Base-by-base conservation (phyloP, 2,329 filamentous ascomycete species). In the Clarireedia homoeocarpa region DNA sequence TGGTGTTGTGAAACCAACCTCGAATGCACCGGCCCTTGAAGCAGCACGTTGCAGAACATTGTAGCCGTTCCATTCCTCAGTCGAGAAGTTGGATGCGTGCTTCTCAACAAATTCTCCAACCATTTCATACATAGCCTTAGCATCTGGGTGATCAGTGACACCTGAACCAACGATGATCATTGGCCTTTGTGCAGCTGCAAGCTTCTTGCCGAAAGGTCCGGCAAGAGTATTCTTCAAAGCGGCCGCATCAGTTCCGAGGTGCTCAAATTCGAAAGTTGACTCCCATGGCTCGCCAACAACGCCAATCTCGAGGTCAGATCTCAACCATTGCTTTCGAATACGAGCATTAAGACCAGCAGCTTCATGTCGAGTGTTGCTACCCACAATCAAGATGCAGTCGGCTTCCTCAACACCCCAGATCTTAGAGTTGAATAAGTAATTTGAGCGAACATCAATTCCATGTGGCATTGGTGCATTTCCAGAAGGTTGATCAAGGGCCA, bases 141-240 rank as follows among this genome's bases (percentile, higher is more conserved):
- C 88, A 69, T 97, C 94, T 27, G 82, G 73, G 73, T 96, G 91
- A 72, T 99, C 94, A 34, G 89, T 90, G 58, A 94, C 89, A 67
- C 86, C 90, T 64, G 91, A 96, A 62, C 94, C 94, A 56, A 97
- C 85, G 59, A 99, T 86, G 68, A 99, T 96, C 91, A 99, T 96
- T 52, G 94, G 94, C 66, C 83, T 86, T 82, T 96, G 88, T 46
- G 94, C 91, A 52, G 82, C 76, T 67, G 88, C 82, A 54, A 99
- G 84, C 76, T 91, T 95, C 82, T 96, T 91, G 71, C 92, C 92
- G 70, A 96, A 99, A 34, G 85, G 78, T 42, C 94, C 92, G 51
- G 88, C 77, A 56, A 99, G 83, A 48, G 89, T 89, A 67, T 84
- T 81, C 81, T 97, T 96, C 36, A 99, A 78, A 57, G 91, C 83